Percentiles rank a stretch among this genome's conserved stretches.
These are phyloP conservation scores for Clavariopsis aquatica DNA, from an alignment of 495 filamentous ascomycete genomes.

Conservation along the genomic window DNA sequence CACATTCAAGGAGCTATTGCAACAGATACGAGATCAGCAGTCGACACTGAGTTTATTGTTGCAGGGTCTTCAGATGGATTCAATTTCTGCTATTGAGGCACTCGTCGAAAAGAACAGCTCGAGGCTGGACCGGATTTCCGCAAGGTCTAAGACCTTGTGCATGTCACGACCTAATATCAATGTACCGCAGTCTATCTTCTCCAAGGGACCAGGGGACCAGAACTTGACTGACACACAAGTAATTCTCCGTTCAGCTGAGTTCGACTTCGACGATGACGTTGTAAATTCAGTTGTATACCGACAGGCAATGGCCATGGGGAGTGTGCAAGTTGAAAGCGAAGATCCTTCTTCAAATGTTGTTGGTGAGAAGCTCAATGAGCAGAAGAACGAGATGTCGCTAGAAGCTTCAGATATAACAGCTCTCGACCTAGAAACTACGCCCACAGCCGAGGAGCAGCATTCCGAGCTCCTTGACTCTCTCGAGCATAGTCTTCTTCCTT, in stretches of 20 bases:
- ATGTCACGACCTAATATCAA: slow-evolving; percentile 18
- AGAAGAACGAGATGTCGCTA: background rate
- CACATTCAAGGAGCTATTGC: slow-evolving; percentile 33
- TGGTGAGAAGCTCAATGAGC: background rate
- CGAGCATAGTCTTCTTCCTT: slow-evolving; percentile 20
- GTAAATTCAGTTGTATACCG: slow-evolving; percentile 33
- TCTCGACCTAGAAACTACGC: background rate
- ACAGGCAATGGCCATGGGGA: slow-evolving; percentile 13
- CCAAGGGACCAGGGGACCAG: background rate
- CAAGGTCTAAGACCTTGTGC: slow-evolving; percentile 9
- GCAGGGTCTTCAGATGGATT: slow-evolving; percentile 35
- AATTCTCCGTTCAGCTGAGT: slow-evolving; percentile 20
- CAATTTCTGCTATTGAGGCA: slow-evolving; percentile 20
- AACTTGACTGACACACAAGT: slow-evolving; percentile 4
- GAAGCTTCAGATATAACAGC: background rate
- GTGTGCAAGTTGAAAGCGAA: background rate
- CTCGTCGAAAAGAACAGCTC: slow-evolving; percentile 23
- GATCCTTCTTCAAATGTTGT: background rate
- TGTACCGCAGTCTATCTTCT: slow-evolving; percentile 26
- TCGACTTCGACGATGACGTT: slow-evolving; percentile 28
- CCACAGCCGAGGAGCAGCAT: background rate
- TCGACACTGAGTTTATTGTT: slow-evolving; percentile 22
- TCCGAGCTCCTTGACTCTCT: slow-evolving; percentile 17
- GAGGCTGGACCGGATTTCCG: slow-evolving; percentile 16
- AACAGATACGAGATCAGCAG: slow-evolving; percentile 33